These are phyloP conservation scores for Deuterostichococcus epilithicus DNA, from an alignment of 139 green algal species.

Conservation along the genomic window DNA sequence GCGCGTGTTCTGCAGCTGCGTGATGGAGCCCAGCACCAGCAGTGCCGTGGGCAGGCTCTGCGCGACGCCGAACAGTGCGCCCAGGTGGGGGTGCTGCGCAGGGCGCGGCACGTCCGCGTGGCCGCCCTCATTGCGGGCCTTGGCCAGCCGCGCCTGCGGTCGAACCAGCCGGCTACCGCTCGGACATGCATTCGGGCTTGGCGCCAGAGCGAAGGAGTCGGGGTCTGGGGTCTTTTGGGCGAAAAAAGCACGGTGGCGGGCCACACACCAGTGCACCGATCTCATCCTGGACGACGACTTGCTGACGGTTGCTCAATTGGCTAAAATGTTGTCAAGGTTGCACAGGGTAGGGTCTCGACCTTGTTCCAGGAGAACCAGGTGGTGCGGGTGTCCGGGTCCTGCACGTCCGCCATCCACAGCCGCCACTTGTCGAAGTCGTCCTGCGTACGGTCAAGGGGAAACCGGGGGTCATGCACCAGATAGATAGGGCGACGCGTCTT, in stretches of 20 bases:
- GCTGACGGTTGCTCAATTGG: too few relatives aligned
- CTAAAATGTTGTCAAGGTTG: too few relatives aligned
- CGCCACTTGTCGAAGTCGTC: slow-evolving; percentile 44
- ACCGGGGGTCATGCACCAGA: too few relatives aligned
- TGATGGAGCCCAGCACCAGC: slow-evolving; percentile 27
- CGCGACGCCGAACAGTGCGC: slow-evolving; percentile 23
- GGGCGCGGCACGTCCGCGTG: slow-evolving; percentile 21
- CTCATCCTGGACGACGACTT: too few relatives aligned
- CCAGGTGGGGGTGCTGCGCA: slow-evolving; percentile 14
- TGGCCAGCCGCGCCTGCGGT: slow-evolving; percentile 30
- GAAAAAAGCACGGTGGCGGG: slow-evolving; percentile 17
- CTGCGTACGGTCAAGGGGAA: slow-evolving; percentile 11
- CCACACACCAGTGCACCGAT: slow-evolving; percentile 4
- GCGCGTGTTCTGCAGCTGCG: slow-evolving; percentile 17
- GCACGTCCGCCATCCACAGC: slow-evolving; percentile 46
- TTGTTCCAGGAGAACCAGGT: slow-evolving; percentile 30
- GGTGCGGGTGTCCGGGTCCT: slow-evolving; percentile 29
- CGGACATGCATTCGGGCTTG: too few relatives aligned
- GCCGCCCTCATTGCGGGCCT: slow-evolving; percentile 32
- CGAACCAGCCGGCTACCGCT: too few relatives aligned
- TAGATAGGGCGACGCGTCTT: too few relatives aligned
- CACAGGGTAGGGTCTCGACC: neutral
- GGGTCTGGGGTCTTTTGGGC: too few relatives aligned
- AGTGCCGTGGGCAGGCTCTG: slow-evolving; percentile 27
- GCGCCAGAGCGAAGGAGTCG: too few relatives aligned